Evolutionary conservation across 2,329 filamentous ascomycete genomes (phyloP), one percentile per base, ranked within the genome.

Genomic region (Blastomyces percursus): DNA sequence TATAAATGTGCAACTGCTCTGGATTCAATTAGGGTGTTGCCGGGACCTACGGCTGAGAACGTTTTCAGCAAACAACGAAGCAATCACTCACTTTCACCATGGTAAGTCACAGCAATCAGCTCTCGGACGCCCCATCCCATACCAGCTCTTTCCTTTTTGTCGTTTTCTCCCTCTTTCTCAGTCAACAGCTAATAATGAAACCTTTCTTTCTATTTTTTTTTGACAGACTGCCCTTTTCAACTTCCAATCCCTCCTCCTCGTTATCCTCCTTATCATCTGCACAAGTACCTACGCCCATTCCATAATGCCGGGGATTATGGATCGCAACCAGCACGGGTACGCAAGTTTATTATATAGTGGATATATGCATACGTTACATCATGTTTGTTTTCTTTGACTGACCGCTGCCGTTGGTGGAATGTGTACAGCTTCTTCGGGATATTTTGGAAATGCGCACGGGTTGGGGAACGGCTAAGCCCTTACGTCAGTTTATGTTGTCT

Each of bases 401-500:
- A 61, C 32, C 64, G 35, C 38, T n/a, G n/a, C 27, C 24, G 50
- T 50, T 55, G 30, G 50, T 62, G 55, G 48, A 30, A 52, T 57
- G 57, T 51, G 4, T 30, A 30, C 4, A 91, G 88, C 16, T 78
- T 91, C 59, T 84, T 91, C 69, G 90, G 91, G 60, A 87, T 96
- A 65, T 95, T 97, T 74, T 99, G 94, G 94, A 96, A 97, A 78
- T 91, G 86, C 66, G 94, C 94, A 32, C 83, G 94, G 67, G 86
- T 99, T 73, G 94, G 94, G 46, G 94, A 99, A 80, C 81, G 94
- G 66, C 75, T 99, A 68, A 96, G 91, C 74, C 94, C 94, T 51
- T 97, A 97, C 75, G 90, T 99, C 70, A 95, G 91, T 78, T 80
- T 97, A 73, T 95, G 91, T 75, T 97, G 93, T 74, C 81, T 96